Conservation (phyloP, 768 basidiomycete genomes). For the Pisolithus marmoratus region DNA sequence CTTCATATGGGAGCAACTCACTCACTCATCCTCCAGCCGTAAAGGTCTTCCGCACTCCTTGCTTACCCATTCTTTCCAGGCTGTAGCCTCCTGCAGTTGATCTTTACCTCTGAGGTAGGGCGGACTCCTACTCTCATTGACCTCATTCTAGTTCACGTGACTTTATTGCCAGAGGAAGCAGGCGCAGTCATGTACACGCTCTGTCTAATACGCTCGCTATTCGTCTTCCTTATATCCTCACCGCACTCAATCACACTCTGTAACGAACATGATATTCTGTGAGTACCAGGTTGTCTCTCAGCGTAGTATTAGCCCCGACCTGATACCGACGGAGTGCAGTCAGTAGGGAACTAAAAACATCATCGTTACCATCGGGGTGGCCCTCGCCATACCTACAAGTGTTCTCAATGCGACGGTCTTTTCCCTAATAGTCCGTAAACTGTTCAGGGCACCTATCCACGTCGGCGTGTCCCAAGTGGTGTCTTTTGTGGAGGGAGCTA, state of each 20-base stretch:
- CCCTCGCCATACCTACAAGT: conserved; percentile 34
- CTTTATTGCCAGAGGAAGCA: conserved; percentile 21
- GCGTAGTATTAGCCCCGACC: not conserved
- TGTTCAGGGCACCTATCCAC: conserved; percentile 26
- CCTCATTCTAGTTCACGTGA: conserved; percentile 29
- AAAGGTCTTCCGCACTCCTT: not conserved
- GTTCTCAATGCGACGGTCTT: conserved; percentile 28
- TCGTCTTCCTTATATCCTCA: not conserved
- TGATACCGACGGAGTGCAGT: conserved; percentile 13
- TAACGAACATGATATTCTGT: conserved; percentile 26
- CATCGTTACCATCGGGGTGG: conserved; percentile 27
- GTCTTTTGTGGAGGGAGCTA: conserved; percentile 32
- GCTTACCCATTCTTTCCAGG: not conserved
- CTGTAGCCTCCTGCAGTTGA: not conserved
- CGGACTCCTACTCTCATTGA: conserved; percentile 15
- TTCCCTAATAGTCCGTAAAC: conserved; percentile 27
- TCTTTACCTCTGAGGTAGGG: not conserved
- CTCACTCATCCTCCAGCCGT: not conserved
- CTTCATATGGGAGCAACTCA: not conserved
- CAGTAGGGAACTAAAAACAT: conserved; percentile 23
- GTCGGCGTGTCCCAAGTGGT: conserved; percentile 28
- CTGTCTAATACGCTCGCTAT: not conserved
- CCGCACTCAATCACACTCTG: not conserved
- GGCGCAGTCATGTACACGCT: conserved; percentile 10
- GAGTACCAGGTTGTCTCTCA: conserved; percentile 7